These are phyloP conservation scores for Silene conica DNA, from an alignment of 148 eudicot genomes.

Conservation along the genomic window DNA sequence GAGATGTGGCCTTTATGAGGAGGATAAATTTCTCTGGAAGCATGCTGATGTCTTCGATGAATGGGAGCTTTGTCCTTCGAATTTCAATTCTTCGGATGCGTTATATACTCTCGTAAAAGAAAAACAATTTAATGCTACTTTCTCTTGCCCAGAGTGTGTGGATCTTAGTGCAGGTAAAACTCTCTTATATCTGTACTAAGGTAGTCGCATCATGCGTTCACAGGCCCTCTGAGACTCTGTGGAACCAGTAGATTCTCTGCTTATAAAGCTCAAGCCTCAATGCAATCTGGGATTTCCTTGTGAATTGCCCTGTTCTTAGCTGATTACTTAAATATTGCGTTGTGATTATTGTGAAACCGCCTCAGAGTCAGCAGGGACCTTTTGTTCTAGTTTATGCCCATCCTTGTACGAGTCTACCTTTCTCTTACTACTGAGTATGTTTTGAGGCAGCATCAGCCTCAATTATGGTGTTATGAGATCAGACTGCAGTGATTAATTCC, in stretches of 20 bases:
- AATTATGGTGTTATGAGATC: neutral
- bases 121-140: constrained; percentile 63
- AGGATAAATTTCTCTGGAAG: constrained; percentile 34
- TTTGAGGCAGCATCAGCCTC: neutral
- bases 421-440: no score
- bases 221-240: neutral
- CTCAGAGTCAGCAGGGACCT: no score
- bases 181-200: neutral
- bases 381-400: no score
- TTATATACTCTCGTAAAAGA: constrained; percentile 45
- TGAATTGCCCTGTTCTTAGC: neutral
- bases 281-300: neutral
- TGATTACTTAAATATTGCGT: neutral
- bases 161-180: constrained; percentile 39
- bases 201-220: neutral
- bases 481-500: neutral
- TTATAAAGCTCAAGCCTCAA: neutral
- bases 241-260: neutral
- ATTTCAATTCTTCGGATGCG: constrained; percentile 51
- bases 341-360: neutral
- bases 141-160: constrained; percentile 50
- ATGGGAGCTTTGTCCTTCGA: constrained; percentile 85
- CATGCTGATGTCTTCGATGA: constrained; percentile 66
- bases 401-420: no score
- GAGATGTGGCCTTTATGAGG: constrained; percentile 77